phyloP scores from a whole-genome alignment of 2,329 filamentous ascomycete genomes.

The Penicillium vulpinum region DNA sequence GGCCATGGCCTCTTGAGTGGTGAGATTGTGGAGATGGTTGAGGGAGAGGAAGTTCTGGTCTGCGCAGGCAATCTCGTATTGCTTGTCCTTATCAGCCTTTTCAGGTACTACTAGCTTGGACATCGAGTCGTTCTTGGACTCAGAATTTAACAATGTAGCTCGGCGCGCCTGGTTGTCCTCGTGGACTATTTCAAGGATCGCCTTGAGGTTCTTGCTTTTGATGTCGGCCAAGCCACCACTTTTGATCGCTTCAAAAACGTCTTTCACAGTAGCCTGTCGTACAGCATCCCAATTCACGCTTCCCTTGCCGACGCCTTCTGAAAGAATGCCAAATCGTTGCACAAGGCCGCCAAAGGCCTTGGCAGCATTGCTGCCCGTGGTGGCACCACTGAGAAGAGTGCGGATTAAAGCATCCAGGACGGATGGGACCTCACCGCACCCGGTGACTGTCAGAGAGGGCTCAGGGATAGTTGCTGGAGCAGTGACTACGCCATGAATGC shows the following conservation, averaged over 20 bases:
- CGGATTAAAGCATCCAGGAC: constrained; percentile 65
- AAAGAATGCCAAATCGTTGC: constrained; percentile 61
- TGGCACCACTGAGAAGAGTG: constrained; percentile 63
- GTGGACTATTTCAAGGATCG: constrained; percentile 70
- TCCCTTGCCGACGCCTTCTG: constrained; percentile 65
- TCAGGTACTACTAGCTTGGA: constrained; percentile 30
- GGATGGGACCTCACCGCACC: constrained; percentile 66
- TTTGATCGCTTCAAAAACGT: constrained; percentile 69
- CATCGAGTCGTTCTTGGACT: constrained; percentile 40
- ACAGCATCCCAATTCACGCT: constrained; percentile 76
- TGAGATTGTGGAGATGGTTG: constrained; percentile 59
- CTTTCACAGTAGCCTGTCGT: constrained; percentile 56
- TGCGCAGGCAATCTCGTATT: constrained; percentile 58
- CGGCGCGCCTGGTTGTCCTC: constrained; percentile 64
- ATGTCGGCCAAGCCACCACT: constrained; percentile 68
- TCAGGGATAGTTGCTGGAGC: constrained; percentile 67
- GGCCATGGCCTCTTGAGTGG: constrained; percentile 58
- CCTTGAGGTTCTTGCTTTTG: constrained; percentile 72
- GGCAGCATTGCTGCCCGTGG: constrained; percentile 61
- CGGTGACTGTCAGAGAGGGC: constrained; percentile 69
- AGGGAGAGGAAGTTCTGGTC: constrained; percentile 64
- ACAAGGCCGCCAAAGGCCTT: constrained; percentile 67
- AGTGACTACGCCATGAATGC: constrained; percentile 64
- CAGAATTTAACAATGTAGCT: constrained; percentile 48
- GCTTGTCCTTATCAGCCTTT: constrained; percentile 52